Conservation (phyloP, 306 rosid species). For the Fragaria ananassa region DNA sequence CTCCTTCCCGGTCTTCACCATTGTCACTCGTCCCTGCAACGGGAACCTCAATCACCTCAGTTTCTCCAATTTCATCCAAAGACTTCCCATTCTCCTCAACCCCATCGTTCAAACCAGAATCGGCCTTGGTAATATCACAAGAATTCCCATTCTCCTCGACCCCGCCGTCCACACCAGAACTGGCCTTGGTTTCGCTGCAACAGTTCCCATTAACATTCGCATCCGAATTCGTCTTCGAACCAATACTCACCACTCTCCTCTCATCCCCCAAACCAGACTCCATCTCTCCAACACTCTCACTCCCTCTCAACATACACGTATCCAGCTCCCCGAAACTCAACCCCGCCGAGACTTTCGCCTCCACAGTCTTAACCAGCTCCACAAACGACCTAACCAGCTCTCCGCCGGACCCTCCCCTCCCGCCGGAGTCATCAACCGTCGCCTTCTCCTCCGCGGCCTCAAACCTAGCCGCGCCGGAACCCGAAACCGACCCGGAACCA, state of each 20-base stretch:
- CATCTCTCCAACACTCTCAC: slow-evolving; percentile 28
- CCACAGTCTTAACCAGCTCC: slow-evolving; percentile 33
- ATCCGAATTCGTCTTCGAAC: neutral
- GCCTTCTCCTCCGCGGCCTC: slow-evolving; percentile 30
- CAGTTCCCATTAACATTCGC: slow-evolving; percentile 1
- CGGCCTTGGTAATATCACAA: neutral
- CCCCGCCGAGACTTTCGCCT: slow-evolving; percentile 25
- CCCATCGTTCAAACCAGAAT: slow-evolving; percentile 1
- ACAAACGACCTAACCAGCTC: slow-evolving; percentile 24
- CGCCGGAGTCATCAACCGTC: slow-evolving; percentile 16
- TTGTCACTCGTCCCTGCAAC: slow-evolving; percentile 38
- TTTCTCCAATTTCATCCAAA: slow-evolving; percentile 22
- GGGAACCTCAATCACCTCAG: slow-evolving; percentile 36
- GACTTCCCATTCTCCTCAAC: slow-evolving; percentile 11
- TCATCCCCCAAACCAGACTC: slow-evolving; percentile 14
- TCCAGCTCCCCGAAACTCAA: slow-evolving; percentile 24
- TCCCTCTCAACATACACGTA: slow-evolving; percentile 35
- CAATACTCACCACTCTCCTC: slow-evolving; percentile 9
- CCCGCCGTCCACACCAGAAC: slow-evolving; percentile 3
- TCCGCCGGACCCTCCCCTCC: slow-evolving; percentile 18
- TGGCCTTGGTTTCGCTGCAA: neutral
- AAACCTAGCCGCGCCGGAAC: slow-evolving; percentile 26
- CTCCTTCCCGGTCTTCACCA: slow-evolving; percentile 32
- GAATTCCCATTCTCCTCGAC: slow-evolving; percentile 9
- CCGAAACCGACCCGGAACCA: slow-evolving; percentile 23